These are phyloP conservation scores for Colletotrichum somersetense DNA, from an alignment of 2,329 filamentous ascomycete genomes.

Conservation along the genomic window DNA sequence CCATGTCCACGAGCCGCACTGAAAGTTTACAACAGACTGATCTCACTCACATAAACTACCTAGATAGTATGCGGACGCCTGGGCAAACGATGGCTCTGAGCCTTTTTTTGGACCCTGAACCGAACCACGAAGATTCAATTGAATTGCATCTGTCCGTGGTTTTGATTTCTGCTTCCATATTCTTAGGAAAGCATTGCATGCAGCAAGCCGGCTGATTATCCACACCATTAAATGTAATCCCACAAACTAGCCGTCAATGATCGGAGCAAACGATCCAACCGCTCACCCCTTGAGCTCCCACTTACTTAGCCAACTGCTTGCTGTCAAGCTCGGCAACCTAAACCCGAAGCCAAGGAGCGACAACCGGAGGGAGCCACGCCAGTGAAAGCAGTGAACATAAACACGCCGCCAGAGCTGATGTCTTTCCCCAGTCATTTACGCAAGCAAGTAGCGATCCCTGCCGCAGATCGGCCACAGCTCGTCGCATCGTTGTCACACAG, in stretches of 20 bases:
- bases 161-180: neutral
- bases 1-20: constrained; percentile 23
- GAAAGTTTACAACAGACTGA: constrained; percentile 9
- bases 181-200: neutral
- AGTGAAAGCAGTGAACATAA: neutral
- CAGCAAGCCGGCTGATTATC: neutral
- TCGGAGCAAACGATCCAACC: constrained; percentile 23
- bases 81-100: neutral
- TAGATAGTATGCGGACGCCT: neutral
- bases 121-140: neutral
- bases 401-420: constrained; percentile 12
- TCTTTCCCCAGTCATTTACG: constrained; percentile 35
- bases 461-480: constrained; percentile 32
- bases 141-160: neutral
- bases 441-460: constrained; percentile 39
- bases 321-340: constrained; percentile 25
- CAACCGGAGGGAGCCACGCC: constrained; percentile 17
- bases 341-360: constrained; percentile 22
- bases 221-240: neutral
- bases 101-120: neutral
- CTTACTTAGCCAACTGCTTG: constrained; percentile 11
- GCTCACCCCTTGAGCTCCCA: neutral
- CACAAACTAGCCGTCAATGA: neutral
- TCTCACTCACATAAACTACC: constrained; percentile 2
- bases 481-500: constrained; percentile 36